Evolutionary conservation across 1,139 yeast species (phyloP).

Genomic region (Insectozyma bohioensis): DNA sequence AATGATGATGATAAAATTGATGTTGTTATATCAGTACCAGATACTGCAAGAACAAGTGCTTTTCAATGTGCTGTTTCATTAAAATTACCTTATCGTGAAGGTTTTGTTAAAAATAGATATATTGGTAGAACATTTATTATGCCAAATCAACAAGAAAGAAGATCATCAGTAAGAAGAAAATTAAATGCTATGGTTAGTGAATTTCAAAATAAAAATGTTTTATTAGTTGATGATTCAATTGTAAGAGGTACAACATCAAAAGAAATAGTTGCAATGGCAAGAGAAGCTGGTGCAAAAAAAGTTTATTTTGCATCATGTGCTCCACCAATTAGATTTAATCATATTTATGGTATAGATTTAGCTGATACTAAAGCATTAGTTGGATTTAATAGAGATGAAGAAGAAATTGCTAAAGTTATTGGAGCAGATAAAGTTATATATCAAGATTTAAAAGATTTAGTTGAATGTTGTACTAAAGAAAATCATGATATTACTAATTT

Average conservation of each 20-base stretch:
- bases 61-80: constrained; percentile 85
- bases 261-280: constrained; percentile 96
- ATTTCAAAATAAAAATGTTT: constrained; percentile 80
- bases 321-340: constrained; percentile 93
- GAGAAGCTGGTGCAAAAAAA: constrained; percentile 93
- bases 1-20: constrained; percentile 63
- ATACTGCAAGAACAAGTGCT: constrained; percentile 93
- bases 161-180: constrained; percentile 91
- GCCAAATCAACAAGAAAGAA: constrained; percentile 96
- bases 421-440: constrained; percentile 92
- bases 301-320: constrained; percentile 97
- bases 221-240: constrained; percentile 93
- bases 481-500: constrained; percentile 47
- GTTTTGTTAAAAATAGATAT: constrained; percentile 93
- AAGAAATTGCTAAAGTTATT: constrained; percentile 71
- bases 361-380: constrained; percentile 95
- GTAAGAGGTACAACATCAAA: constrained; percentile 97
- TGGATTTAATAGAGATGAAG: constrained; percentile 75
- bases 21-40: constrained; percentile 97
- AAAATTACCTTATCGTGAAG: constrained; percentile 88
- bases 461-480: constrained; percentile 71
- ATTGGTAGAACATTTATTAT: constrained; percentile 97
- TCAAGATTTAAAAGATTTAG: constrained; percentile 79
- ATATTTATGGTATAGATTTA: constrained; percentile 94
- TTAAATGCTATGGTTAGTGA: constrained; percentile 95